Evolutionary conservation across 805 yeast species (phyloP).

Genomic region (Danielia oregonensis): DNA sequence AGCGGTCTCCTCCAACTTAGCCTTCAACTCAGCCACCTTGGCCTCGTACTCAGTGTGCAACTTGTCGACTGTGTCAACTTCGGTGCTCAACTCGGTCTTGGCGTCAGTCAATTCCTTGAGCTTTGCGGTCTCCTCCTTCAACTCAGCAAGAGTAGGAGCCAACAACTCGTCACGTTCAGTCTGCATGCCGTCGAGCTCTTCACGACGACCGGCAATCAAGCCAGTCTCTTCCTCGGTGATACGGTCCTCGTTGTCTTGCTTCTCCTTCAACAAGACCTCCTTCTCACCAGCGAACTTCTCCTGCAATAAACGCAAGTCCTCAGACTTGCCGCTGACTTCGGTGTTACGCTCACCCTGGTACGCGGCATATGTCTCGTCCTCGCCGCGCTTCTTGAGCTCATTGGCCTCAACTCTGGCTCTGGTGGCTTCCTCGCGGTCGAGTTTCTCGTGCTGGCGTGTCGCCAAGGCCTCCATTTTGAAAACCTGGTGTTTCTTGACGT

Average conservation of each 20-base stretch:
- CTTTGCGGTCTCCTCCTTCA: conserved; percentile 46
- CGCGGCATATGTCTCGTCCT: conserved; percentile 25
- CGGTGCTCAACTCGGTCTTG: conserved; percentile 43
- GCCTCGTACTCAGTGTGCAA: conserved; percentile 43
- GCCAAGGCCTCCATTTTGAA: conserved; percentile 23
- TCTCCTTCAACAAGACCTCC: conserved; percentile 42
- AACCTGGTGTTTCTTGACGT: conserved; percentile 27
- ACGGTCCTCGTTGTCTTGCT: conserved; percentile 43
- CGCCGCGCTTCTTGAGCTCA: conserved; percentile 28
- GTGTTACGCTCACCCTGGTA: conserved; percentile 28
- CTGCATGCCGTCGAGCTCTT: conserved; percentile 47
- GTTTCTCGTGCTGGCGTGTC: conserved; percentile 28
- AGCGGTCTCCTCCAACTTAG: conserved; percentile 42
- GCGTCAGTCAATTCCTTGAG: conserved; percentile 47
- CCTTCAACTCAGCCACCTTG: conserved; percentile 41
- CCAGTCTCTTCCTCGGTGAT: conserved; percentile 42
- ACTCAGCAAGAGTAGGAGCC: conserved; percentile 52
- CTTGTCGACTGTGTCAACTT: conserved; percentile 41
- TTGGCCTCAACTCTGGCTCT: conserved; percentile 29
- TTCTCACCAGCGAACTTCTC: conserved; percentile 37
- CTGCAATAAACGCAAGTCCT: conserved; percentile 34
- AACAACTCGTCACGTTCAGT: conserved; percentile 50
- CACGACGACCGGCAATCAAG: conserved; percentile 42
- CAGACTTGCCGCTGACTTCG: conserved; percentile 26
- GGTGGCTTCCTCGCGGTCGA: conserved; percentile 34